Conservation (phyloP, 192 early-diverging fungal genomes). For the Coemansia sp. region DNA sequence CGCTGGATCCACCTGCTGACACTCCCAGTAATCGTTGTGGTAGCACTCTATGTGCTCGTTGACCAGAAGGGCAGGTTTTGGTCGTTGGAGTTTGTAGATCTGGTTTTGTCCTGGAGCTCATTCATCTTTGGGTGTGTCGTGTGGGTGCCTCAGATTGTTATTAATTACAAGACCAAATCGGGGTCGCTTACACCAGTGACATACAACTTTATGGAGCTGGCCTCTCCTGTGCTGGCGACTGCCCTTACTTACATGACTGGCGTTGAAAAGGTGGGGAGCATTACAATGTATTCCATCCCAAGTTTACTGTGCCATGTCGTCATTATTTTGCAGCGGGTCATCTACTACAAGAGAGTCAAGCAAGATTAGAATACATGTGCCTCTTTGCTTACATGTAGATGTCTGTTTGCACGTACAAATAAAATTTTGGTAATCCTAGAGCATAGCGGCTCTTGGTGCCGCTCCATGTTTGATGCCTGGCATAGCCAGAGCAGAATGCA, state of each 20-base stretch:
- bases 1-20: constrained; percentile 2
- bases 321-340: constrained; percentile 7
- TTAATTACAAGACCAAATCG: not conserved
- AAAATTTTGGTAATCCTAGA: not conserved
- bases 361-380: not conserved
- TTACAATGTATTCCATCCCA: not conserved
- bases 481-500: not conserved
- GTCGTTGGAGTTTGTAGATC: not conserved
- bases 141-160: constrained; percentile 10
- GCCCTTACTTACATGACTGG: not conserved
- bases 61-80: not conserved
- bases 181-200: not conserved
- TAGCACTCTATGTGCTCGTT: not conserved
- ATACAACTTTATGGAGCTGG: not conserved
- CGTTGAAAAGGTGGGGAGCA: not conserved
- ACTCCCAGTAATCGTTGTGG: not conserved
- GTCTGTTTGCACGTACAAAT: not conserved
- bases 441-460: not conserved
- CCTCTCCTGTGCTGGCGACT: not conserved
- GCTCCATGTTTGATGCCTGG: not conserved
- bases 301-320: not conserved
- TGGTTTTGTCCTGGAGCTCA: not conserved
- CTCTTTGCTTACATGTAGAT: not conserved
- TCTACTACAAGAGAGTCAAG: not conserved
- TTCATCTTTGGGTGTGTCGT: not conserved